These are phyloP conservation scores for Stephania cephalantha DNA, from an alignment of 164 flowering plant species.

Conservation along the genomic window DNA sequence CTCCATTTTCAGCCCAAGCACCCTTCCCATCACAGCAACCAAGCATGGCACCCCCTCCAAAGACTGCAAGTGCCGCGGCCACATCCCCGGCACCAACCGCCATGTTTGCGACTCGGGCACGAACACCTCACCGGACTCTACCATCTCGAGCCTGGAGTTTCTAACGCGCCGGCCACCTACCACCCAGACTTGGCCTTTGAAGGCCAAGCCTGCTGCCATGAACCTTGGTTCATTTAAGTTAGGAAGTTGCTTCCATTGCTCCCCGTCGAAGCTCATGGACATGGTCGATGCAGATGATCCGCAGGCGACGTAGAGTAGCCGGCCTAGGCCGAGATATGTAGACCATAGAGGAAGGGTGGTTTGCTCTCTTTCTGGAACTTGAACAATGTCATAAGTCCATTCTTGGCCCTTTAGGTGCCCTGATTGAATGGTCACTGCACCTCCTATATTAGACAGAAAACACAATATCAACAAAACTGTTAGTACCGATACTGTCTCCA, in stretches of 20 bases:
- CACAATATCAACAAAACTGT: not conserved
- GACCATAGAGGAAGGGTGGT: not conserved
- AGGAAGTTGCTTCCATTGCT: conserved; percentile 3
- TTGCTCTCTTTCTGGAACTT: not conserved
- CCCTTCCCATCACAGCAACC: conserved; percentile 2
- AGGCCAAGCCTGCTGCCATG: conserved; percentile 2
- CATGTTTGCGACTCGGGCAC: not conserved
- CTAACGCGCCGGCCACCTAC: not conserved
- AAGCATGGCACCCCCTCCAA: conserved; percentile 9
- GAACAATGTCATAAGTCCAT: not conserved
- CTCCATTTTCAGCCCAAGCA: conserved; percentile 8
- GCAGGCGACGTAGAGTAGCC: not conserved
- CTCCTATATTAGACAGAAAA: not conserved
- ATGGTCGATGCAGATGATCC: not conserved
- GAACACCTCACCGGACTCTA: conserved; percentile 1
- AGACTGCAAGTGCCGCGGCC: conserved; percentile 6
- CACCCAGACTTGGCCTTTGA: conserved; percentile 9
- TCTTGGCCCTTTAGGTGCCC: not conserved
- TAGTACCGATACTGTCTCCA: too few species aligned
- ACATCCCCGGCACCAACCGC: conserved; percentile 2
- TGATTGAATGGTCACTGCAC: not conserved
- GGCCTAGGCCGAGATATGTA: conserved; percentile 2
- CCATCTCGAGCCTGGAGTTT: conserved; percentile 1
- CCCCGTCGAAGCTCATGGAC: conserved; percentile 2
- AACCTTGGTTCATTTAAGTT: conserved; percentile 5